Evolutionary conservation across 164 flowering plant genomes (phyloP), one percentile per base, ranked within the genome.

Genomic region (Cinnamomum micranthum): DNA sequence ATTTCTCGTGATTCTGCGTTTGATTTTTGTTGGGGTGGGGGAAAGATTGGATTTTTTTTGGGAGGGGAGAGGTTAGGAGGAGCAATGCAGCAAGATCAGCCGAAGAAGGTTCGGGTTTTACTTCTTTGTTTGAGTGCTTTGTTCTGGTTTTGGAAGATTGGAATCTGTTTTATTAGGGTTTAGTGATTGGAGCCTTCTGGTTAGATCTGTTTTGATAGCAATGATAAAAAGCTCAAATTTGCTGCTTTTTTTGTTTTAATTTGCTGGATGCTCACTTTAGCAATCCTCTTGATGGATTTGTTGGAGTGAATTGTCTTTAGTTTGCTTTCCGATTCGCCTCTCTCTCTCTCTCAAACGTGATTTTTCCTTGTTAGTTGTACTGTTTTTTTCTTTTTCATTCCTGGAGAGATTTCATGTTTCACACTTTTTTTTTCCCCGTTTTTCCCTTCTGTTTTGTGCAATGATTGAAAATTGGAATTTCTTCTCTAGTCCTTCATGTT

Each of bases 31-130:
- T 13, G 28, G 67, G 22, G 28, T 23, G 24, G 67, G 28, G 14
- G 12, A 55, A 55, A 55, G 58, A 70, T 70, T 41, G 67, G 28
- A 13, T 24, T 25, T 64, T n/a, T 23, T 25, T n/a, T 27, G 65
- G 73, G 20, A 23, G 14, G 15, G 28, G 28, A 64, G 17, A 24
- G 20, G 27, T 64, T 25, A 10, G 33, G 33, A 35, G 74, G 74
- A 19, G n/a, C 68, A 80, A 91, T 91, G 97, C 93, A 87, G 89
- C 92, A 85, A 77, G 97, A 91, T 81, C 90, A 88, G 76, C 80
- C 90, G 23, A 90, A 91, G 78, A 91, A 91, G 88, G 97, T 91
- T 74, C 58, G 76, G 77, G 71, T 80, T 73, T 60, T 14, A 19
- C 24, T 71, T 65, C 12, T 71, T 71, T 2, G 23, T 47, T 47